Evolutionary conservation across 169 alveolate genomes (phyloP).

Genomic region (Neospora caninum): DNA sequence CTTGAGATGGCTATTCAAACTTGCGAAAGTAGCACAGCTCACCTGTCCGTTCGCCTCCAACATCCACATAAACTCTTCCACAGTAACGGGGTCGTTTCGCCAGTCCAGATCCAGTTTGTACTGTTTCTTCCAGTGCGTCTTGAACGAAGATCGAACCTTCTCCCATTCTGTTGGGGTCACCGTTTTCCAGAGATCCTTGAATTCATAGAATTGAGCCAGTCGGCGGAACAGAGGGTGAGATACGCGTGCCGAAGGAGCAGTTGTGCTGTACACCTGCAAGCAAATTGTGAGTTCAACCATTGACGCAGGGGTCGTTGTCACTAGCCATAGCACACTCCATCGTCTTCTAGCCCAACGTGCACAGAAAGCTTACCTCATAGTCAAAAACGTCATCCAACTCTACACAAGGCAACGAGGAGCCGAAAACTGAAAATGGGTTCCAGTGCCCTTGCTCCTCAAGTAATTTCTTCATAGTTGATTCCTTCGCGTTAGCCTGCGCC

Average conservation of each 20-base stretch:
- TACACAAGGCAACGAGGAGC: slow-evolving; percentile 82
- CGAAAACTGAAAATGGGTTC: slow-evolving; percentile 88
- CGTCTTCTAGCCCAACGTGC: neutral
- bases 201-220: slow-evolving; percentile 63
- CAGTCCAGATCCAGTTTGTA: slow-evolving; percentile 75
- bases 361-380: neutral
- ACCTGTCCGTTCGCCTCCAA: slow-evolving; percentile 72
- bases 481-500: neutral
- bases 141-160: slow-evolving; percentile 72
- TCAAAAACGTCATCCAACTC: slow-evolving; percentile 80
- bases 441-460: slow-evolving; percentile 78
- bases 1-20: neutral
- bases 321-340: neutral
- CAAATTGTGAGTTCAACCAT: too few relatives aligned
- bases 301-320: neutral
- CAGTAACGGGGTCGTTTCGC: slow-evolving; percentile 75
- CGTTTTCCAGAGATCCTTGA: slow-evolving; percentile 24
- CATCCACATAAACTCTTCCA: slow-evolving; percentile 76
- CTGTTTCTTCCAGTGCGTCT: slow-evolving; percentile 71
- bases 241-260: slow-evolving; percentile 74
- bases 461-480: neutral
- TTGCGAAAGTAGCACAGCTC: neutral
- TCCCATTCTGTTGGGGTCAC: slow-evolving; percentile 69
- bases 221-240: slow-evolving; percentile 71
- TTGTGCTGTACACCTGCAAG: slow-evolving; percentile 69